Evolutionary conservation across 305 asterid genomes (phyloP).

Genomic region (Fraxinus floribunda): DNA sequence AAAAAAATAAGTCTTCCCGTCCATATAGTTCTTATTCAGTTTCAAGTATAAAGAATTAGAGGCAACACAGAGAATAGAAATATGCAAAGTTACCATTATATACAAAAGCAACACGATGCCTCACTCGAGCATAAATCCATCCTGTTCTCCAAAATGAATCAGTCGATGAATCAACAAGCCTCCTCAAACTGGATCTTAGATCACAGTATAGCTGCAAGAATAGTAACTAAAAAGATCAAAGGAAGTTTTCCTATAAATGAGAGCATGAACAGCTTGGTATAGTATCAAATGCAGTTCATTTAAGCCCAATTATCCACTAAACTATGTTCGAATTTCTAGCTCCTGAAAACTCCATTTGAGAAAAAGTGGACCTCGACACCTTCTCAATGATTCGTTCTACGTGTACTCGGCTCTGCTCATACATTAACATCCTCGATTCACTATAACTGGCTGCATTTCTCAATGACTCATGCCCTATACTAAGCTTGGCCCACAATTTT

Average conservation of each 20-base stretch:
- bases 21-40: background rate
- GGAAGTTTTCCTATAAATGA: background rate
- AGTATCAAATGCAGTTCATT: background rate
- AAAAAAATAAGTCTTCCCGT: conserved; percentile 9
- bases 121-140: conserved; percentile 87
- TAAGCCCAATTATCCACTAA: background rate
- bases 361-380: background rate
- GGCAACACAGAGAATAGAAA: background rate
- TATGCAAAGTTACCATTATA: conserved; percentile 57
- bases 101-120: conserved; percentile 66
- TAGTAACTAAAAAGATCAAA: conserved; percentile 19
- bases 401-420: background rate
- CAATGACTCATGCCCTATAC: conserved; percentile 11
- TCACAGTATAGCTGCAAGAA: conserved; percentile 70
- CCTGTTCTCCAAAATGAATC: conserved; percentile 90
- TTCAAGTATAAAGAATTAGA: conserved; percentile 15
- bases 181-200: conserved; percentile 66
- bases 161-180: conserved; percentile 68
- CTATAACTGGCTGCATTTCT: background rate
- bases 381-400: background rate
- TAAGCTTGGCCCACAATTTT: background rate
- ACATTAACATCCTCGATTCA: background rate
- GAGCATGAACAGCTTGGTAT: background rate
- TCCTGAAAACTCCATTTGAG: conserved; percentile 1
- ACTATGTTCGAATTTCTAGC: background rate